Percentiles rank a stretch among this genome's conserved stretches.
Evolutionary conservation across 768 basidiomycete species (phyloP).

Genomic region (Xerocomus brunneocitrinus): DNA sequence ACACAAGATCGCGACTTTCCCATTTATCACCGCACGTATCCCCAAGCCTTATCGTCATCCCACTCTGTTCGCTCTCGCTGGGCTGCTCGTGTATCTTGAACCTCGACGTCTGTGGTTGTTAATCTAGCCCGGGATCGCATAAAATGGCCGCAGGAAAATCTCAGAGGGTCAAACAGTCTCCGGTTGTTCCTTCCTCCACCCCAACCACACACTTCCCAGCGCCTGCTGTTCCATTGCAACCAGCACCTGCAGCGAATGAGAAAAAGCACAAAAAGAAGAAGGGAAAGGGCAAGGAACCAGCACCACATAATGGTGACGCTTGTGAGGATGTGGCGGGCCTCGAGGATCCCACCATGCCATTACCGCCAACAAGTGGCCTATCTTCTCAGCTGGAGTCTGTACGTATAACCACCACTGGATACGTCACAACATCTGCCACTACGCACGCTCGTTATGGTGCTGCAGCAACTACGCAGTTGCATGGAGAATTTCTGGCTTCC

Average conservation of each 20-base stretch:
- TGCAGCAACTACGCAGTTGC: slow-evolving; percentile 36
- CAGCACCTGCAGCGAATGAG: slow-evolving; percentile 7
- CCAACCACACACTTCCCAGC: slow-evolving; percentile 7
- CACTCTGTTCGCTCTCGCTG: neutral
- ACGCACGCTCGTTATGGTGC: slow-evolving; percentile 30
- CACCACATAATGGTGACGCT: slow-evolving; percentile 13
- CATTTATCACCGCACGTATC: neutral
- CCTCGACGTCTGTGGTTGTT: slow-evolving; percentile 3
- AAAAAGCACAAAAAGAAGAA: slow-evolving; percentile 48
- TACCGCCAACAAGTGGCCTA: slow-evolving; percentile 31
- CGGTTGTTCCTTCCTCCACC: slow-evolving; percentile 2
- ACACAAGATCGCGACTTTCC: slow-evolving; percentile 14
- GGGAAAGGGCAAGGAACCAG: slow-evolving; percentile 33
- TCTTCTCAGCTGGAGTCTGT: slow-evolving; percentile 47
- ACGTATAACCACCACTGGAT: slow-evolving; percentile 43
- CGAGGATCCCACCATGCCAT: slow-evolving; percentile 16
- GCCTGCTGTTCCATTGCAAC: slow-evolving; percentile 8
- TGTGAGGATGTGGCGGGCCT: slow-evolving; percentile 24
- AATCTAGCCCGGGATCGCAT: slow-evolving; percentile 14
- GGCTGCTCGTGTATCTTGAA: neutral
- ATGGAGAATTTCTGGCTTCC: slow-evolving; percentile 56
- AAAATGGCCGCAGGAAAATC: slow-evolving; percentile 30
- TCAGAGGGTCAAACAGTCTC: slow-evolving; percentile 23
- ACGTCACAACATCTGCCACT: slow-evolving; percentile 35
- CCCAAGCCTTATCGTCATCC: neutral